Evolutionary conservation across 2,329 filamentous ascomycete genomes (phyloP).

Genomic region (Thelonectria olida): DNA sequence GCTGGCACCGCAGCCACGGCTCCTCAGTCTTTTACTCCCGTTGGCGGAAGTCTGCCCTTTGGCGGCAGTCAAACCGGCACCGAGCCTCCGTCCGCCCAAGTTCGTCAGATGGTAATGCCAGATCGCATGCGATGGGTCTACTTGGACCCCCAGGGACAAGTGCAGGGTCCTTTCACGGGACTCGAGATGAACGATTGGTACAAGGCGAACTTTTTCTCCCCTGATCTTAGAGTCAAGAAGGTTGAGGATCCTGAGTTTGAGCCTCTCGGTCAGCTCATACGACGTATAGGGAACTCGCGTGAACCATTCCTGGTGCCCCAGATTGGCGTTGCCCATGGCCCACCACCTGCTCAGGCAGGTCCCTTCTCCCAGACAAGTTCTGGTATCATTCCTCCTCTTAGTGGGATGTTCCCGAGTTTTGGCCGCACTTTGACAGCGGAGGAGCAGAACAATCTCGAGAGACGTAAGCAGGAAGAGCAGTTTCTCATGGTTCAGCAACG

Average conservation of each 20-base stretch:
- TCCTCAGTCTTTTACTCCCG: slow-evolving; percentile 48
- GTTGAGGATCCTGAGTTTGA: slow-evolving; percentile 94
- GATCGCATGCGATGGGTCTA: slow-evolving; percentile 99
- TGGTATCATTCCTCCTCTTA: slow-evolving; percentile 85
- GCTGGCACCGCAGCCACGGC: slow-evolving; percentile 44
- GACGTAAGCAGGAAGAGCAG: slow-evolving; percentile 97
- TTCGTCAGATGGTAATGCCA: slow-evolving; percentile 97
- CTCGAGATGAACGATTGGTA: slow-evolving; percentile 99
- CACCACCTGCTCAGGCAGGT: slow-evolving; percentile 64
- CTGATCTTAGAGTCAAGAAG: slow-evolving; percentile 94
- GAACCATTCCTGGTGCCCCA: slow-evolving; percentile 98
- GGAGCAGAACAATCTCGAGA: slow-evolving; percentile 96
- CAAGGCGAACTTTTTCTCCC: slow-evolving; percentile 96
- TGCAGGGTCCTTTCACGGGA: slow-evolving; percentile 94
- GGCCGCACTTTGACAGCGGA: slow-evolving; percentile 96
- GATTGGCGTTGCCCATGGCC: slow-evolving; percentile 92
- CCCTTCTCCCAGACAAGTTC: slow-evolving; percentile 59
- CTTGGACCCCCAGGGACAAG: slow-evolving; percentile 89
- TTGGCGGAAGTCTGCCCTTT: slow-evolving; percentile 47
- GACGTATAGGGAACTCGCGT: slow-evolving; percentile 94
- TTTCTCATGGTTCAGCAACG: slow-evolving; percentile 96
- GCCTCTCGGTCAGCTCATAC: slow-evolving; percentile 91
- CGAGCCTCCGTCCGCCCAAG: slow-evolving; percentile 70
- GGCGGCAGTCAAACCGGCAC: slow-evolving; percentile 47
- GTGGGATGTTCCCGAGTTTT: slow-evolving; percentile 93